A percentile compares a stretch with the other conserved stretches of the same genome.
phyloP scores from a whole-genome alignment of 768 basidiomycete genomes.

The Hysterangium stoloniferum region DNA sequence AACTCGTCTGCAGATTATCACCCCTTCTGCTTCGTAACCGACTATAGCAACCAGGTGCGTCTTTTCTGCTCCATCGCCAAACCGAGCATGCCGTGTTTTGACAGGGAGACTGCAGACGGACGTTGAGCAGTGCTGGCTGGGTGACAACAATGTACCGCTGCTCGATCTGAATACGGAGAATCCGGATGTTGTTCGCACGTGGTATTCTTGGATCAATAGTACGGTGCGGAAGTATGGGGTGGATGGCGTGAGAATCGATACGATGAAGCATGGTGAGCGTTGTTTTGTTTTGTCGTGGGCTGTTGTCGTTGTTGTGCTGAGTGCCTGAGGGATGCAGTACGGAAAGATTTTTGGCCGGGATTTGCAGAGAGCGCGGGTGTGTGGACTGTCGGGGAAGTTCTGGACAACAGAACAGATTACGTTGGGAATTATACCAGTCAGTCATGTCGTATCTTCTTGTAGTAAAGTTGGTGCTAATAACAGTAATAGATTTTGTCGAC shows the following conservation, averaged over 20 bases:
- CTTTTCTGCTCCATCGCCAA: background rate
- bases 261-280: conserved; percentile 40
- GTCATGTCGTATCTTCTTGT: conserved; percentile 9
- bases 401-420: conserved; percentile 34
- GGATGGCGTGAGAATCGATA: conserved; percentile 53
- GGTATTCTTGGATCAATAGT: conserved; percentile 40
- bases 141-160: conserved; percentile 44
- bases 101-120: conserved; percentile 21
- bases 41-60: conserved; percentile 34
- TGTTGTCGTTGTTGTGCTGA: background rate
- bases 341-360: conserved; percentile 45
- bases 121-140: conserved; percentile 55
- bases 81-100: background rate
- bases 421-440: conserved; percentile 34
- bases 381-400: conserved; percentile 51
- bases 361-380: conserved; percentile 42
- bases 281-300: background rate
- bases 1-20: conserved; percentile 32
- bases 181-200: conserved; percentile 32
- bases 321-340: conserved; percentile 18
- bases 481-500: conserved; percentile 30
- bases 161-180: conserved; percentile 53
- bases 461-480: background rate
- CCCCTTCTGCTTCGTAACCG: conserved; percentile 31
- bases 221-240: conserved; percentile 40